A percentile compares a stretch with the other conserved stretches of the same genome.
phyloP scores from a whole-genome alignment of 768 basidiomycete species.

The Kwoniella pini region DNA sequence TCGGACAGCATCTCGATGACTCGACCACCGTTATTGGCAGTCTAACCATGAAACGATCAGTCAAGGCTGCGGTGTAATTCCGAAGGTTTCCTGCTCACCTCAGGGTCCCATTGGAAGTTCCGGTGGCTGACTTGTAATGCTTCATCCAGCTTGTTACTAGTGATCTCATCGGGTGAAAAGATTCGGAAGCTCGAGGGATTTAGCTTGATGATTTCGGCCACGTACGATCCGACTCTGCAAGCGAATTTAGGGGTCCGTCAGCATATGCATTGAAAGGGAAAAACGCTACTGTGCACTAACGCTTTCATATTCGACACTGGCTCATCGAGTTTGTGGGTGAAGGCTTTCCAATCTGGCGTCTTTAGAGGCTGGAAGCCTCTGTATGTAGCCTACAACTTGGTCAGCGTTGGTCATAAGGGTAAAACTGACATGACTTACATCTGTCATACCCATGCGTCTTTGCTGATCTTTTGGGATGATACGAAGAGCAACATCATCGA shows the following conservation, averaged over 20 bases:
- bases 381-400: conserved; percentile 61
- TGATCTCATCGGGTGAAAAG: conserved; percentile 85
- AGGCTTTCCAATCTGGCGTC: conserved; percentile 67
- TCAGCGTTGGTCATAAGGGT: background rate
- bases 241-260: conserved; percentile 24
- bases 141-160: conserved; percentile 83
- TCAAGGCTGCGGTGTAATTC: background rate
- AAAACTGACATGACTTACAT: conserved; percentile 30
- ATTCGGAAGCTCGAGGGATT: conserved; percentile 81
- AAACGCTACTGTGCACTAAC: conserved; percentile 17
- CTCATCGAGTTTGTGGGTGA: conserved; percentile 61
- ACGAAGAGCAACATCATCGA: conserved; percentile 40
- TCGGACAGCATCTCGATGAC: conserved; percentile 75
- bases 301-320: conserved; percentile 78
- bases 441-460: conserved; percentile 65
- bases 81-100: conserved; percentile 21
- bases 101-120: conserved; percentile 82
- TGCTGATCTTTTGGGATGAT: conserved; percentile 50
- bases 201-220: conserved; percentile 58
- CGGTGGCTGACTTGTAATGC: conserved; percentile 65
- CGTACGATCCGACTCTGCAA: conserved; percentile 53
- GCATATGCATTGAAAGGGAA: background rate
- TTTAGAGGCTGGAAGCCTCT: conserved; percentile 64
- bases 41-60: conserved; percentile 57
- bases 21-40: conserved; percentile 68